Conservation (phyloP, 2,329 filamentous ascomycete species). For the Botrytis squamosa region DNA sequence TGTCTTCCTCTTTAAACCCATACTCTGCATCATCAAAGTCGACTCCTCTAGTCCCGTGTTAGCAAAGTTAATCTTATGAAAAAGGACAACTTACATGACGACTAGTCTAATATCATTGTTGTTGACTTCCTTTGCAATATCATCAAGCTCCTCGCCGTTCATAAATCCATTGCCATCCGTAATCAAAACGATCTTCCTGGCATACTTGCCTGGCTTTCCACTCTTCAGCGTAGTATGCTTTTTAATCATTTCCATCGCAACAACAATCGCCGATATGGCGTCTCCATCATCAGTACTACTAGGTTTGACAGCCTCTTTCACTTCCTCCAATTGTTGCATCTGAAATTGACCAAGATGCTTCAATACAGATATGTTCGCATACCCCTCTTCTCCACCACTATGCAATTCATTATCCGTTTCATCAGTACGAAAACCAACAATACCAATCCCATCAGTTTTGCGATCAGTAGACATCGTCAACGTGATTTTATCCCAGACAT, state of each 20-base stretch:
- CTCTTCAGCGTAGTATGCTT: constrained; percentile 67
- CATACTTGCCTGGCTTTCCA: constrained; percentile 62
- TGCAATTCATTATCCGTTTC: constrained; percentile 66
- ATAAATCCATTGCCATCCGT: constrained; percentile 77
- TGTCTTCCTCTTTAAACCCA: constrained; percentile 89
- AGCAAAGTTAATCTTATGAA: constrained; percentile 21
- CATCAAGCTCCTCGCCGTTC: constrained; percentile 66
- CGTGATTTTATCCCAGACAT: constrained; percentile 92
- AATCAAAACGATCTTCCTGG: constrained; percentile 76
- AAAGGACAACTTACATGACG: constrained; percentile 61
- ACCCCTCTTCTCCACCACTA: constrained; percentile 59
- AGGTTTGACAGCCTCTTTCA: constrained; percentile 64
- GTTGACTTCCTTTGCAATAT: constrained; percentile 71
- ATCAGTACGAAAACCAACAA: constrained; percentile 81
- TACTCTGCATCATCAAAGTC: constrained; percentile 93
- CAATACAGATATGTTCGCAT: constrained; percentile 77
- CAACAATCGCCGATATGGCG: constrained; percentile 79
- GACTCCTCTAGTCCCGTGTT: constrained; percentile 60
- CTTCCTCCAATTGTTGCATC: constrained; percentile 66
- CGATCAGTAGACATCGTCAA: constrained; percentile 65
- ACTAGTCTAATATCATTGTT: constrained; percentile 74
- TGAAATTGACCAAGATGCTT: constrained; percentile 61
- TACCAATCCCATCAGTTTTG: constrained; percentile 73
- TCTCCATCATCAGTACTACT: constrained; percentile 72
- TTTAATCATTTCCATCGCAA: constrained; percentile 84